A percentile compares a stretch with the other conserved stretches of the same genome.
These are phyloP conservation scores for Draba incana DNA, from an alignment of 345 rosid species.

Conservation along the genomic window DNA sequence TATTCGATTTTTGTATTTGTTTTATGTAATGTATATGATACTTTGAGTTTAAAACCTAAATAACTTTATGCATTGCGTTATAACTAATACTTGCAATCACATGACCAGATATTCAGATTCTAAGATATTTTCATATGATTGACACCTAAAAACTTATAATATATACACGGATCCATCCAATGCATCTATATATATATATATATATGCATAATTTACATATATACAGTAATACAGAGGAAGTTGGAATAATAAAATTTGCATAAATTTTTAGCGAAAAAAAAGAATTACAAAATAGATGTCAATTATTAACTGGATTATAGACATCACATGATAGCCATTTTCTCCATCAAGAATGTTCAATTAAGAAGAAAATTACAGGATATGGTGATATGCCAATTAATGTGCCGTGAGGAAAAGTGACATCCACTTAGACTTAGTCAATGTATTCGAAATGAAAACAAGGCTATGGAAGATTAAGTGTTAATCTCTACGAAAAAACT, in stretches of 20 bases:
- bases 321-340: conserved; percentile 1
- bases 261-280: too few relatives aligned
- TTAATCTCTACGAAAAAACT: not conserved
- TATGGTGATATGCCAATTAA: conserved; percentile 1
- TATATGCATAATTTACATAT: not conserved
- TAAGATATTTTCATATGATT: conserved; percentile 20
- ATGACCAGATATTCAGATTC: conserved; percentile 7
- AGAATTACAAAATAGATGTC: not conserved
- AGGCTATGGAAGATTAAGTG: conserved; percentile 17
- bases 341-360: conserved; percentile 5
- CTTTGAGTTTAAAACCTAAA: not conserved
- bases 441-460: not conserved
- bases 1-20: not conserved
- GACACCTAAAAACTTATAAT: too few relatives aligned
- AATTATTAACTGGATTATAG: conserved; percentile 11
- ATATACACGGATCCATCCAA: conserved; percentile 19
- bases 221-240: not conserved
- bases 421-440: not conserved
- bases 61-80: not conserved
- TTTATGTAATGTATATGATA: not conserved
- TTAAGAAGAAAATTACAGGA: not conserved
- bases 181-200: conserved; percentile 12
- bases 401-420: not conserved
- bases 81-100: conserved; percentile 17
- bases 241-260: conserved; percentile 3